Conservation (phyloP, 345 rosid genomes). For the Corchorus capsularis region DNA sequence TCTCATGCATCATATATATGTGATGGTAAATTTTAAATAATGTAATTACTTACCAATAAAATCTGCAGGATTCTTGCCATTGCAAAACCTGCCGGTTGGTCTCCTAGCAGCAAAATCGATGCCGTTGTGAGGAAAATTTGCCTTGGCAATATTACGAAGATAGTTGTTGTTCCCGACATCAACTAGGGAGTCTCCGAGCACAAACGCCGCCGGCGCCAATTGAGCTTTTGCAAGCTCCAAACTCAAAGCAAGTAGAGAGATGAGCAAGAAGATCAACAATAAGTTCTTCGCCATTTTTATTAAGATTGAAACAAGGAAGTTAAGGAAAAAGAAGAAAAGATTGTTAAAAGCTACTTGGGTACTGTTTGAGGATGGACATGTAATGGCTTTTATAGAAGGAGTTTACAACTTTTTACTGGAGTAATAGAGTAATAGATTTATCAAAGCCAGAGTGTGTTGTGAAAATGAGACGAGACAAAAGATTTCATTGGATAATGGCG, state of each 20-base stretch:
- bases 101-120: conserved; percentile 47
- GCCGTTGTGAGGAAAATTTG: conserved; percentile 54
- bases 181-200: conserved; percentile 60
- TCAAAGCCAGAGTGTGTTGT: no score
- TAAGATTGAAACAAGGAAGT: no score
- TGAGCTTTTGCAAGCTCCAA: conserved; percentile 19
- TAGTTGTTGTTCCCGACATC: conserved; percentile 62
- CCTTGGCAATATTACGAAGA: conserved; percentile 39
- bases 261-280: not conserved
- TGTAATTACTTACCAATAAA: conserved; percentile 1
- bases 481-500: not conserved
- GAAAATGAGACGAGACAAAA: not conserved
- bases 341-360: no score
- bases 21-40: not conserved
- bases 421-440: no score
- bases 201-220: conserved; percentile 44
- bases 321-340: no score
- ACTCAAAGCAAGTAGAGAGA: conserved; percentile 1
- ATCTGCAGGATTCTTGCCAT: conserved; percentile 45
- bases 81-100: conserved; percentile 61
- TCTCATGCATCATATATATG: no score
- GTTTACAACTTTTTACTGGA: no score
- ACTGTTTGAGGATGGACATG: no score
- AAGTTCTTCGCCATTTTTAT: not conserved
- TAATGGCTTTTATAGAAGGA: no score